Percentiles rank a stretch among this genome's conserved stretches.
Conservation (phyloP, 192 early-diverging fungal genomes). For the Rhizophlyctis rosea region DNA sequence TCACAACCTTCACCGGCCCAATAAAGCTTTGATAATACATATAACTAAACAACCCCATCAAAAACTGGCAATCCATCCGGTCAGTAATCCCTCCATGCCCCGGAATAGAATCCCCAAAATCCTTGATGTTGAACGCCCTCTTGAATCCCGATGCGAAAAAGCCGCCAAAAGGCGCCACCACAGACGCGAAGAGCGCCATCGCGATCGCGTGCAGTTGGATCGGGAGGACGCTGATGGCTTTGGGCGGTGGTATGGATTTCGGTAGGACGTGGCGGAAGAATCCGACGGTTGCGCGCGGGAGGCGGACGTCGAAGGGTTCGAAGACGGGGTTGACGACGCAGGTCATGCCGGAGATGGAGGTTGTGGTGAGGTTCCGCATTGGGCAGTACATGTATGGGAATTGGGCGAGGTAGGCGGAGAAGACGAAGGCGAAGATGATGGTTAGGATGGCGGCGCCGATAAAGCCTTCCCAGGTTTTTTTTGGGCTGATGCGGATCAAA, state of each 20-base stretch:
- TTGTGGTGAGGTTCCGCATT: slow-evolving; percentile 55
- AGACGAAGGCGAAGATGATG: slow-evolving; percentile 80
- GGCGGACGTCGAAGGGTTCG: slow-evolving; percentile 39
- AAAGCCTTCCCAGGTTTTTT: slow-evolving; percentile 98
- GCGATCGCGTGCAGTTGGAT: slow-evolving; percentile 85
- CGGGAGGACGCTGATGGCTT: slow-evolving; percentile 70
- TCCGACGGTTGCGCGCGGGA: slow-evolving; percentile 32
- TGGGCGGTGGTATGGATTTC: slow-evolving; percentile 28
- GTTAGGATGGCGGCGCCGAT: slow-evolving; percentile 85
- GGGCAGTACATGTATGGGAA: slow-evolving; percentile 69
- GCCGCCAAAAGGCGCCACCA: slow-evolving; percentile 96
- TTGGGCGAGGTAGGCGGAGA: slow-evolving; percentile 48
- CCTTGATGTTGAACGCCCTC: slow-evolving; percentile 95
- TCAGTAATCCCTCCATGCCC: slow-evolving; percentile 97
- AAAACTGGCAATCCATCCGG: slow-evolving; percentile 97
- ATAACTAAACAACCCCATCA: slow-evolving; percentile 92
- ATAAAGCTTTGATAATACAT: slow-evolving; percentile 85
- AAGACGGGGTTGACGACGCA: slow-evolving; percentile 68
- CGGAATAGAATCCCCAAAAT: slow-evolving; percentile 94
- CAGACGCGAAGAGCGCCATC: slow-evolving; percentile 86
- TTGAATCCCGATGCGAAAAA: slow-evolving; percentile 98
- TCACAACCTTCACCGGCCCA: slow-evolving; percentile 45
- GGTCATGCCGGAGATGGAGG: slow-evolving; percentile 36
- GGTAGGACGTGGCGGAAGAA: slow-evolving; percentile 21
- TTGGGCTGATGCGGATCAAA: slow-evolving; percentile 91